Evolutionary conservation across 192 early-diverging fungal genomes (phyloP), one percentile per base, ranked within the genome.

Genomic region (Helicostylum pulchrum): DNA sequence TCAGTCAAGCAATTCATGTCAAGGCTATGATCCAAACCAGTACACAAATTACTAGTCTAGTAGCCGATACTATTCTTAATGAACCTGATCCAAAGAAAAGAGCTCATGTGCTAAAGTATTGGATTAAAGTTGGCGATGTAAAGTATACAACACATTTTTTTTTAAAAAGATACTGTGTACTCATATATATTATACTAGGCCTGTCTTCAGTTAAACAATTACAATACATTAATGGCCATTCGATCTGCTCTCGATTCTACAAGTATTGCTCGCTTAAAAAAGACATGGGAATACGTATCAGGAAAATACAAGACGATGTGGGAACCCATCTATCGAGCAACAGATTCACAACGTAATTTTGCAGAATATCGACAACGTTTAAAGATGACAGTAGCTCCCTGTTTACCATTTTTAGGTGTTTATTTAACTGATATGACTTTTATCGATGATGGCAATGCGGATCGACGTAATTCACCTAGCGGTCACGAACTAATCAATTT

Each of bases 381-480:
- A 19, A 74, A 72, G 23, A 67, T 72, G 12, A 76, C 84, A n/a
- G 71, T 76, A 32, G 75, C 83, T 1, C 90, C 92, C 8, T 78
- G 89, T 7, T 67, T 94, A 2, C 92, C 92, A 0, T 94, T 91
- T 55, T 77, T 94, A 14, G 92, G 92, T 4, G 72, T 92, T 19
- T 92, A 87, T 32, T 72, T 95, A 15, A 89, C 85, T 8, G 93
- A 95, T 57, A 72, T 95, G 66, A 89, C 90, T 0, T 95, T 95
- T 71, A 76, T 89, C 20, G 87, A 93, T 55, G 92, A 93, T 59
- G 92, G 93, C 1, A 94, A 95, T 63, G 81, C 82, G 0, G 85
- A 87, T 0, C 85, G 76, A 62, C 72, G 85, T 20, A 8, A 53
- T 43, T 17, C 53, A 20, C 15, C 32, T 20, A 46, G 39, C 9